Conservation (phyloP, 768 basidiomycete species). For the Mycena filopes region DNA sequence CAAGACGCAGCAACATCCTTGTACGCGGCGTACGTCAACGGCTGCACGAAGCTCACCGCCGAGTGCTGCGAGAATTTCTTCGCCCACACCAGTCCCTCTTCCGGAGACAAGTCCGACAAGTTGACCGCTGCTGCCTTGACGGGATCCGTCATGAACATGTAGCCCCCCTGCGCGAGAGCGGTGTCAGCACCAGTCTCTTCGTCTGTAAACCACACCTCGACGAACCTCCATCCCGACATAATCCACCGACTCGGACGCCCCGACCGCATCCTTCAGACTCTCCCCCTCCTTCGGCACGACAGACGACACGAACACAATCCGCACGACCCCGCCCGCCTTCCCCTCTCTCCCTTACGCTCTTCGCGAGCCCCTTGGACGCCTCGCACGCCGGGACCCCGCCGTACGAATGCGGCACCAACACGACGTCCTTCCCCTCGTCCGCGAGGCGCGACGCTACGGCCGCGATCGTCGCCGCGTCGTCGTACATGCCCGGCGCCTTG, state of each 20-base stretch:
- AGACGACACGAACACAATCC: constrained; percentile 3
- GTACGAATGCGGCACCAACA: constrained; percentile 10
- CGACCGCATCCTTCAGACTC: not conserved
- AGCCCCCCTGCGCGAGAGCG: not conserved
- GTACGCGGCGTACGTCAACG: not conserved
- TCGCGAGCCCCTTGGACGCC: not conserved
- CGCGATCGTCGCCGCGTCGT: constrained; percentile 7
- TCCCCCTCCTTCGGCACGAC: not conserved
- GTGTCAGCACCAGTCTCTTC: not conserved
- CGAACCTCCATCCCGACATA: not conserved
- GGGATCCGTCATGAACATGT: not conserved
- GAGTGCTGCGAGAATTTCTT: not conserved
- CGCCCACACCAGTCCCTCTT: not conserved
- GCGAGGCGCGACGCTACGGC: not conserved
- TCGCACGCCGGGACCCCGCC: constrained; percentile 7
- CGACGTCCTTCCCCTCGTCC: constrained; percentile 1
- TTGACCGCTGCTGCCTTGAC: not conserved
- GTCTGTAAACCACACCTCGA: not conserved
- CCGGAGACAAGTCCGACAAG: not conserved
- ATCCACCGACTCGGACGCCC: not conserved
- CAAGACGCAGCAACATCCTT: constrained; percentile 1
- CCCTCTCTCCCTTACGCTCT: constrained; percentile 7
- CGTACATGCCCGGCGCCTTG: not conserved
- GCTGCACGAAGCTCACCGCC: not conserved
- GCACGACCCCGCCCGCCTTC: not conserved